A percentile compares a stretch with the other conserved stretches of the same genome.
These are phyloP conservation scores for Acacia melanoxylon DNA, from an alignment of 306 rosid species.

Conservation along the genomic window DNA sequence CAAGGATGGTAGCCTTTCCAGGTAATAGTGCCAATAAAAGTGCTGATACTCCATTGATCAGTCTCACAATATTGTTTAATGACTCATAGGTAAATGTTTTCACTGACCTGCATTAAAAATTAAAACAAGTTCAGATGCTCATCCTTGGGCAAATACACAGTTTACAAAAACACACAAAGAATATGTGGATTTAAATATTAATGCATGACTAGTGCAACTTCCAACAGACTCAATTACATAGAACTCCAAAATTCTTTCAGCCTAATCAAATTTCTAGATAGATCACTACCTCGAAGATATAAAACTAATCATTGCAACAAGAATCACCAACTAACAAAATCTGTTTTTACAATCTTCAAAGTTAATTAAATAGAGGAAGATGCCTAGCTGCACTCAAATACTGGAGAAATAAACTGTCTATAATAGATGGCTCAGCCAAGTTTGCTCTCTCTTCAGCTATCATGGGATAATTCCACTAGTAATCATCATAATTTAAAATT, in stretches of 20 bases:
- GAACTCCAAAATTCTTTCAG: background rate
- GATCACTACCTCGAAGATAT: background rate
- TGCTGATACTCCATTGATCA: constrained; percentile 92
- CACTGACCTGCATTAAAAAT: constrained; percentile 70
- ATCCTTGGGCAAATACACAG: constrained; percentile 4
- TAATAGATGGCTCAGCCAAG: background rate
- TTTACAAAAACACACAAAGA: constrained; percentile 6
- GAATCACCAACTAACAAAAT: constrained; percentile 4
- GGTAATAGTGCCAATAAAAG: constrained; percentile 73
- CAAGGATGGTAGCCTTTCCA: constrained; percentile 77
- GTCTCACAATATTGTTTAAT: constrained; percentile 71
- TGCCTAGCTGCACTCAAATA: background rate
- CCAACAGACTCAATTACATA: constrained; percentile 16
- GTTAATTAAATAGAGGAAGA: background rate
- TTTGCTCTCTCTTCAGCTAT: background rate
- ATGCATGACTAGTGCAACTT: background rate
- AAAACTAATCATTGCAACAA: background rate
- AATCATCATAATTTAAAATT: background rate
- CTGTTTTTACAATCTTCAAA: background rate
- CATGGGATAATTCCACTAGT: background rate
- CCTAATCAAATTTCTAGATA: background rate
- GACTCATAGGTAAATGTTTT: constrained; percentile 85
- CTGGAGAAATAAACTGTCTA: background rate
- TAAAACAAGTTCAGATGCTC: constrained; percentile 24
- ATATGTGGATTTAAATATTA: constrained; percentile 15